These are phyloP conservation scores for Torulaspora indica DNA, from an alignment of 805 yeast species.

Conservation along the genomic window DNA sequence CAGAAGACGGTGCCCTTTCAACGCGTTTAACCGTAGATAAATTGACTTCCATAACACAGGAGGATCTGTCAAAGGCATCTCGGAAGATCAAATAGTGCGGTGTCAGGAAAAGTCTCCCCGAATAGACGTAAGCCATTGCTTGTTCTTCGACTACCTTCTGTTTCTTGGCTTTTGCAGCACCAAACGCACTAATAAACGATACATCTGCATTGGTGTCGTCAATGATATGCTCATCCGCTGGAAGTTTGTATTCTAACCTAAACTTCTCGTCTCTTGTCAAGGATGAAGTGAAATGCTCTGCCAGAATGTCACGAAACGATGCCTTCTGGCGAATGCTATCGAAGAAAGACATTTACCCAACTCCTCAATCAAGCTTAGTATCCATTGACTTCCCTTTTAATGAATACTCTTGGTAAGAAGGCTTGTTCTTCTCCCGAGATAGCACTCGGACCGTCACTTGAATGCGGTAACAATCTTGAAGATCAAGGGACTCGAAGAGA, in stretches of 20 bases:
- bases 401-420: background rate
- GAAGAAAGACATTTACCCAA: conserved; percentile 43
- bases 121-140: conserved; percentile 37
- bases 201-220: conserved; percentile 68
- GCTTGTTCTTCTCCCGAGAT: background rate
- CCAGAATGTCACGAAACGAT: conserved; percentile 40
- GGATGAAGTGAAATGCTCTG: conserved; percentile 35
- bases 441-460: background rate
- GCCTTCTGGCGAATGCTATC: conserved; percentile 45
- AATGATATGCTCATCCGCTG: conserved; percentile 61
- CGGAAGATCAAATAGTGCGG: conserved; percentile 71
- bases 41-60: conserved; percentile 66
- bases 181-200: conserved; percentile 32
- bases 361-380: background rate
- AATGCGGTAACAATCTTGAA: background rate
- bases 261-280: conserved; percentile 67
- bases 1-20: conserved; percentile 73
- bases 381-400: background rate
- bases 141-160: conserved; percentile 13
- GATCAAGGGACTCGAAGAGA: background rate
- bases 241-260: conserved; percentile 62
- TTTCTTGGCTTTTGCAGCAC: conserved; percentile 15
- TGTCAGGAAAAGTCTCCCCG: conserved; percentile 70
- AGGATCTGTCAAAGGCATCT: conserved; percentile 62
- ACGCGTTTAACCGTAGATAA: conserved; percentile 76